Percentiles rank a stretch among this genome's conserved stretches.
These are phyloP conservation scores for Trebouxia sp. DNA, from an alignment of 139 green algal genomes.

Conservation along the genomic window DNA sequence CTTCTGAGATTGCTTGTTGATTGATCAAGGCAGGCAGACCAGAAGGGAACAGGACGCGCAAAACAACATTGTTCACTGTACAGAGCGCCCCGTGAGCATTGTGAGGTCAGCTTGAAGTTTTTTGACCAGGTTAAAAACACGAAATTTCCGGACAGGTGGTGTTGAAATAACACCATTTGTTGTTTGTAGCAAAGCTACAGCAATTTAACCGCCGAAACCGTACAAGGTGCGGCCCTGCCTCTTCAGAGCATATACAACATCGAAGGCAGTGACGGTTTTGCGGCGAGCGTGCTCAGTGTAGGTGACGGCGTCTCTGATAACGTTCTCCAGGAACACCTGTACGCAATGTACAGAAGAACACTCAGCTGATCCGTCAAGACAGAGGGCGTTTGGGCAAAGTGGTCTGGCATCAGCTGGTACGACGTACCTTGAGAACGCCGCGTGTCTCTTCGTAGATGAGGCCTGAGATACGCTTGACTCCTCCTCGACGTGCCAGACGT, in stretches of 20 bases:
- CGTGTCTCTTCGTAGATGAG: conserved; percentile 92
- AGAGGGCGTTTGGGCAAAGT: too few relatives aligned
- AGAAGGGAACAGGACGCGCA: not conserved
- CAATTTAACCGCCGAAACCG: conserved; percentile 87
- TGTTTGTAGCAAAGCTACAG: conserved; percentile 48
- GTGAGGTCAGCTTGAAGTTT: too few relatives aligned
- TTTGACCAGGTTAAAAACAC: not conserved
- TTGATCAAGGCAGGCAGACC: not conserved
- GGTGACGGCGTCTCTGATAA: conserved; percentile 93
- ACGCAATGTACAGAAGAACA: conserved; percentile 42
- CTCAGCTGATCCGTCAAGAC: not conserved
- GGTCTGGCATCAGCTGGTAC: not conserved
- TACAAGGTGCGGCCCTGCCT: conserved; percentile 95
- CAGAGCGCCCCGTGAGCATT: not conserved
- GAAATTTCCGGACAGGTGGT: conserved; percentile 5
- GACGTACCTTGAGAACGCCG: conserved; percentile 58
- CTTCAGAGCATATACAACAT: conserved; percentile 96
- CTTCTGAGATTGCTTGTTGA: not conserved
- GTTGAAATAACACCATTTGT: conserved; percentile 38
- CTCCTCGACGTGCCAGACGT: conserved; percentile 82
- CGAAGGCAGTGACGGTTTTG: conserved; percentile 96
- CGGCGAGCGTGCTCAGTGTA: conserved; percentile 97
- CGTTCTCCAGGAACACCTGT: conserved; percentile 93
- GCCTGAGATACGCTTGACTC: conserved; percentile 82
- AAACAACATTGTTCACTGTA: not conserved